Evolutionary conservation across 2,329 filamentous ascomycete species (phyloP), one percentile per base, ranked within the genome.

Genomic region (Colletotrichum horii): DNA sequence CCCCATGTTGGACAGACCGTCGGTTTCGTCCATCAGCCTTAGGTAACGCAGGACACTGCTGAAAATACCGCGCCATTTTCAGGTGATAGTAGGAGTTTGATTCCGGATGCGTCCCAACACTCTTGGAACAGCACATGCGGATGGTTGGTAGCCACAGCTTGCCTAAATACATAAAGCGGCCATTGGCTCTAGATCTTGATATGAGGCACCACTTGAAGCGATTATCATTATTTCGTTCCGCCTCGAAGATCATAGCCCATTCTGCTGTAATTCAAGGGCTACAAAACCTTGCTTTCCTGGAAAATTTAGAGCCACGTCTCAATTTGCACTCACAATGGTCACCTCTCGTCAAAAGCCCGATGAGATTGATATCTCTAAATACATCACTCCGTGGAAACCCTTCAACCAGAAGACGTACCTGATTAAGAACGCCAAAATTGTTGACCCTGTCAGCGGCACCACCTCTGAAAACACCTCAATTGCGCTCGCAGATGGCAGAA

Each of bases 211-310:
- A 48, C 19, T n/a, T 12, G 19, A 12, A 2, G 38, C 19, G 22
- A 3, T 5, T n/a, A 6, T 48, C 5, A 48, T 48, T 12, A n/a
- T 12, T 48, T 48, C 5, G 38, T 48, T 48, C 43, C 19, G 12
- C 9, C 43, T 48, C 3, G 3, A 48, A 48, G n/a, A 7, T 48
- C 43, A 22, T 7, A 6, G 1, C 43, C 3, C 19, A 12, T 48
- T 6, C 5, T 4, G 1, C 11, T 9, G 43, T 48, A 4, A 0
- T 12, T 48, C 6, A 12, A 6, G 3, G 11, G 43, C 1, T 3
- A 22, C 43, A 3, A 2, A 48, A 48, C 4, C 14, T 48, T 48
- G 0, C 2, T 0, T 22, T 22, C 6, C 43, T 22, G 2, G 43
- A 48, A 6, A 48, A 22, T 4, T 1, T 22, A 14, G 11, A 22